phyloP scores from a whole-genome alignment of 1,139 yeast species.

The Pichia sorboxylosa region DNA sequence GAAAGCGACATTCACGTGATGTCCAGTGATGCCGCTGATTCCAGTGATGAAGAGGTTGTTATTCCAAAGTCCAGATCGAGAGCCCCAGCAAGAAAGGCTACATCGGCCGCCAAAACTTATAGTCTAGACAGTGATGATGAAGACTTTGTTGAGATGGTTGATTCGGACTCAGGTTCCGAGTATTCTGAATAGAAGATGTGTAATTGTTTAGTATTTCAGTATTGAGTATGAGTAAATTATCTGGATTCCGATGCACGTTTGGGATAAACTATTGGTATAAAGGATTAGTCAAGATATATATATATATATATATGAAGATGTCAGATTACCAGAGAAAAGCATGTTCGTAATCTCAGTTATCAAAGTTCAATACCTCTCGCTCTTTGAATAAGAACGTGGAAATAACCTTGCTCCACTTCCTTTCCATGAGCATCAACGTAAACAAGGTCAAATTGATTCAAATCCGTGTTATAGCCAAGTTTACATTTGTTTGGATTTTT shows the following conservation, averaged over 20 bases:
- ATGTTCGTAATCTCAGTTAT: too few relatives aligned
- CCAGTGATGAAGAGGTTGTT: neutral
- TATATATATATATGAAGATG: too few relatives aligned
- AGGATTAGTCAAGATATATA: too few relatives aligned
- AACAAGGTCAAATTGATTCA: slow-evolving; percentile 72
- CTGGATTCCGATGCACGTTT: too few relatives aligned
- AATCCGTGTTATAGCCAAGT: slow-evolving; percentile 80
- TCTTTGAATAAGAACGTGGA: slow-evolving; percentile 41
- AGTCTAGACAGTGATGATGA: slow-evolving; percentile 6
- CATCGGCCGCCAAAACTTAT: neutral
- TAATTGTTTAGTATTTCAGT: too few relatives aligned
- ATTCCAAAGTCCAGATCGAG: neutral
- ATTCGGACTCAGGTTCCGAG: slow-evolving; percentile 5
- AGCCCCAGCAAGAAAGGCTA: neutral
- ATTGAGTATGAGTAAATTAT: too few relatives aligned
- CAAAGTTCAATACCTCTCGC: slow-evolving; percentile 4
- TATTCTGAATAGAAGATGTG: too few relatives aligned
- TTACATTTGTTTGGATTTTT: slow-evolving; percentile 40
- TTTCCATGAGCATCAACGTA: slow-evolving; percentile 40
- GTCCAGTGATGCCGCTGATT: too few relatives aligned
- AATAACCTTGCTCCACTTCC: slow-evolving; percentile 29
- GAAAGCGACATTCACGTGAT: too few relatives aligned
- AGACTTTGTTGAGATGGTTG: slow-evolving; percentile 1
- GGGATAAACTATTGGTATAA: too few relatives aligned
- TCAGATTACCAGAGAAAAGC: too few relatives aligned